Base-by-base conservation (phyloP, 106 monocot genomes). In the Vanilla planifolia region DNA sequence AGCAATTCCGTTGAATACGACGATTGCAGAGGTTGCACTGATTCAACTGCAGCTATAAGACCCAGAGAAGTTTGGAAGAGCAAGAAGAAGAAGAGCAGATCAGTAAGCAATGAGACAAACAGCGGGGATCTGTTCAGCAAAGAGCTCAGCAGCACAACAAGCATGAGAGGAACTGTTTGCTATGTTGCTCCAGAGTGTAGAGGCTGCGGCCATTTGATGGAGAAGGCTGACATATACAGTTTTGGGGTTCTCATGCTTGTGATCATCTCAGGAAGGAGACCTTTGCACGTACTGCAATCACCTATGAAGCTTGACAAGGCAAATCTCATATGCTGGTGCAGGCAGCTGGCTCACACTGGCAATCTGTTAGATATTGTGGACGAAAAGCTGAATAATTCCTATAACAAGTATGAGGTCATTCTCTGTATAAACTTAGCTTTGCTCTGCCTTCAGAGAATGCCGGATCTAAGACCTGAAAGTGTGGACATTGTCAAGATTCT, bases 141-240 rank as follows among this genome's bases (percentile, higher is more conserved):
- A 21, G 93, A 93, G 60, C 69, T 93, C n/a, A 92, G 84, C 68
- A 84, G 73, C 48, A 79, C 84, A 1, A 85, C 81, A 16, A 93
- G 93, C 79, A 89, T 82, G 84, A 56, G 93, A 59, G 93, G 93
- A 33, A 93, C 93, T 1, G 68, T 93, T 25, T 88, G 84, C 61
- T 88, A 93, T 32, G 76, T 89, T 1, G 93, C 93, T 1, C 93
- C 93, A 0, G 88, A 93, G 65, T 70, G 42, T 24, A 66, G 66
- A 4, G 71, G 58, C 0, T 61, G 62, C 43, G 77, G 63, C 13
- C 52, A 42, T 34, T 59, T 72, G 42, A 71, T 79, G 60, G 93
- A 93, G 79, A 93, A 89, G 65, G 67, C 77, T 3, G 94, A 94
- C 58, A 64, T 94, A 2, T 94, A 90, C 59, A 79, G 76, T 48